Conservation (phyloP, 108 stramenopile species). For the Cyclotella sp. region DNA sequence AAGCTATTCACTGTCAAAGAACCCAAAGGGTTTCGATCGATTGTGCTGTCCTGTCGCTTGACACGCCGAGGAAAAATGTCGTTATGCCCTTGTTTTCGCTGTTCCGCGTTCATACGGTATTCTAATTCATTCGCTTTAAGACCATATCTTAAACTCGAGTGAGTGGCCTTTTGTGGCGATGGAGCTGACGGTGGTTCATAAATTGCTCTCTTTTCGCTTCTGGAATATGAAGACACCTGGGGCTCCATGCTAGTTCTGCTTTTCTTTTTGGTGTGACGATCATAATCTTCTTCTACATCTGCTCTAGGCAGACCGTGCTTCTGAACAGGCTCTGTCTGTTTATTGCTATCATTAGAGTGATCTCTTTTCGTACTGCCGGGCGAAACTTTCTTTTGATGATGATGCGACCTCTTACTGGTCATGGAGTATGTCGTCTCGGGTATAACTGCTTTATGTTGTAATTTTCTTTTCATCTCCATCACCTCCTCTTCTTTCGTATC, state of each 20-base stretch:
- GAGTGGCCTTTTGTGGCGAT: background rate
- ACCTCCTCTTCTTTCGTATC: slow-evolving; percentile 25
- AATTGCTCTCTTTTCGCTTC: background rate
- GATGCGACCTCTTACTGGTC: background rate
- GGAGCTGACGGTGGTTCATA: background rate
- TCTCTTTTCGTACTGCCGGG: background rate
- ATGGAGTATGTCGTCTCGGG: background rate
- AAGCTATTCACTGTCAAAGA: slow-evolving; percentile 15
- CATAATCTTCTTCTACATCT: background rate
- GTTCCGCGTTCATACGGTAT: background rate
- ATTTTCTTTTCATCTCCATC: slow-evolving; percentile 13
- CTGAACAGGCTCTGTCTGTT: background rate
- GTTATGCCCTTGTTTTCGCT: background rate
- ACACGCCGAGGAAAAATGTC: background rate
- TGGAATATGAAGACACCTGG: background rate
- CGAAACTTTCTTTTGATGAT: background rate
- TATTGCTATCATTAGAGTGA: background rate
- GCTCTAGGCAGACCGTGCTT: background rate
- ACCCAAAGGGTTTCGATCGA: slow-evolving; percentile 12
- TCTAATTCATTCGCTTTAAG: background rate
- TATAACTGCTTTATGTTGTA: slow-evolving; percentile 19
- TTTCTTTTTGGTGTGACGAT: background rate
- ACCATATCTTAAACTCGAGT: background rate
- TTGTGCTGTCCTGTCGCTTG: background rate
- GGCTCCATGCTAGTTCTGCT: slow-evolving; percentile 3